phyloP scores from a whole-genome alignment of 495 filamentous ascomycete species.

The Tuber umbilicatum region DNA sequence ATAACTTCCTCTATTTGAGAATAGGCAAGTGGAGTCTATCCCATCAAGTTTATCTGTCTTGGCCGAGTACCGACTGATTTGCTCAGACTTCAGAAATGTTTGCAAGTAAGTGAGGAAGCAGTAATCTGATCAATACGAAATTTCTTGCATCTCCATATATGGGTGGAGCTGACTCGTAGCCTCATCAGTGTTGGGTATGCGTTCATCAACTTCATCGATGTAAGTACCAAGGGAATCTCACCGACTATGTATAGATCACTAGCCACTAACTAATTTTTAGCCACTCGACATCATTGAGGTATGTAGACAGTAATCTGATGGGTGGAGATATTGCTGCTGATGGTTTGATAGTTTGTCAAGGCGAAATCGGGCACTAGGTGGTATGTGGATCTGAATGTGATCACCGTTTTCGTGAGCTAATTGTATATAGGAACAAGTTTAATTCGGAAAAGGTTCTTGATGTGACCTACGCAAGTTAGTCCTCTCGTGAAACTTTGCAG shows the following conservation, averaged over 20 bases:
- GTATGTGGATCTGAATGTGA: slow-evolving; percentile 43
- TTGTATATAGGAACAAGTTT: slow-evolving; percentile 59
- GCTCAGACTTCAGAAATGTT: slow-evolving; percentile 69
- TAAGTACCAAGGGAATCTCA: slow-evolving; percentile 44
- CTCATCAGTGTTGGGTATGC: slow-evolving; percentile 81
- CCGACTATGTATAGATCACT: slow-evolving; percentile 2
- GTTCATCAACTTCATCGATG: slow-evolving; percentile 89
- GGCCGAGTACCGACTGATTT: slow-evolving; percentile 18
- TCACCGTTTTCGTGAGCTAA: neutral
- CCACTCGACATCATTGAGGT: slow-evolving; percentile 68
- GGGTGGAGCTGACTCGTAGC: slow-evolving; percentile 12
- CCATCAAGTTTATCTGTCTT: neutral
- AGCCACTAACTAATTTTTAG: slow-evolving; percentile 46
- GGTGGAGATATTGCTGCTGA: slow-evolving; percentile 40
- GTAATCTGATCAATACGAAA: neutral
- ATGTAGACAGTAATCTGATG: slow-evolving; percentile 34
- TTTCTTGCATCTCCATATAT: neutral
- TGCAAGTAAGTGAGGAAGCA: slow-evolving; percentile 64
- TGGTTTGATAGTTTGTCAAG: slow-evolving; percentile 59
- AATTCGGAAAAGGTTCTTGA: slow-evolving; percentile 80
- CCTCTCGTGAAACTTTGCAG: neutral
- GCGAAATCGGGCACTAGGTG: slow-evolving; percentile 65
- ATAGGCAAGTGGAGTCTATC: slow-evolving; percentile 53
- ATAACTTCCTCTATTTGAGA: slow-evolving; percentile 91
- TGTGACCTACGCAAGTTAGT: slow-evolving; percentile 87